These are phyloP conservation scores for Buddleja alternifolia DNA, from an alignment of 257 asterid genomes.

Conservation along the genomic window DNA sequence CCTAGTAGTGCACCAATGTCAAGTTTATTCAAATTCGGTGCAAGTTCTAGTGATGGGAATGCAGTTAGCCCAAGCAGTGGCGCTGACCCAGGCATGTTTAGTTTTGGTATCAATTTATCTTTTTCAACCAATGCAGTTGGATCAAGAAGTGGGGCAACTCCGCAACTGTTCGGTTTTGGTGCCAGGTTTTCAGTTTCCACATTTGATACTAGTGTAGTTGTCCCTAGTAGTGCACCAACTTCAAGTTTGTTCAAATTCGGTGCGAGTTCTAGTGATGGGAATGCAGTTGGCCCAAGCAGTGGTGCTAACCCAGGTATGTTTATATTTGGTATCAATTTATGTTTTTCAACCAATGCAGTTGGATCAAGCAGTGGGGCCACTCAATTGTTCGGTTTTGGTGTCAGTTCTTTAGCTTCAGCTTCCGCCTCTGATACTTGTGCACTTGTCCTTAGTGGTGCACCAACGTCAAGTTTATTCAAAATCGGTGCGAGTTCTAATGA, in stretches of 20 bases:
- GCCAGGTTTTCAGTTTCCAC: constrained; percentile 40
- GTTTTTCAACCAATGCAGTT: constrained; percentile 29
- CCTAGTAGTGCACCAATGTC: constrained; percentile 38
- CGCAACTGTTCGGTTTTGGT: constrained; percentile 36
- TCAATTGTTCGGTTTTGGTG: constrained; percentile 37
- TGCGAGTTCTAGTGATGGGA: constrained; percentile 30
- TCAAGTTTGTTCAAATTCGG: constrained; percentile 45
- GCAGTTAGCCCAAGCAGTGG: constrained; percentile 40
- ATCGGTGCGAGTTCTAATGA: constrained; percentile 40
- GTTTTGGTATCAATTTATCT: constrained; percentile 46
- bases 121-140: constrained; percentile 31
- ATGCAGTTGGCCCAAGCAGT: constrained; percentile 39
- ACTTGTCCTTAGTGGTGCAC: constrained; percentile 32
- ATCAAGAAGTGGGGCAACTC: constrained; percentile 27
- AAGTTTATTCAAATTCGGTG: constrained; percentile 43
- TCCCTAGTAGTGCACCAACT: constrained; percentile 36
- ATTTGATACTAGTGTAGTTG: constrained; percentile 38
- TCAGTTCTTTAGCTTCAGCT: constrained; percentile 33
- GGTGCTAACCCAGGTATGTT: constrained; percentile 40
- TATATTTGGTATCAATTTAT: constrained; percentile 43
- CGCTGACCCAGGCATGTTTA: constrained; percentile 39
- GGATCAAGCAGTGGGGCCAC: constrained; percentile 33
- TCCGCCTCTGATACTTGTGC: constrained; percentile 46
- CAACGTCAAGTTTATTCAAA: constrained; percentile 39
- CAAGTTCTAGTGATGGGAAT: constrained; percentile 29